These are phyloP conservation scores for Backusella circina DNA, from an alignment of 192 early-diverging fungal genomes.

Conservation along the genomic window DNA sequence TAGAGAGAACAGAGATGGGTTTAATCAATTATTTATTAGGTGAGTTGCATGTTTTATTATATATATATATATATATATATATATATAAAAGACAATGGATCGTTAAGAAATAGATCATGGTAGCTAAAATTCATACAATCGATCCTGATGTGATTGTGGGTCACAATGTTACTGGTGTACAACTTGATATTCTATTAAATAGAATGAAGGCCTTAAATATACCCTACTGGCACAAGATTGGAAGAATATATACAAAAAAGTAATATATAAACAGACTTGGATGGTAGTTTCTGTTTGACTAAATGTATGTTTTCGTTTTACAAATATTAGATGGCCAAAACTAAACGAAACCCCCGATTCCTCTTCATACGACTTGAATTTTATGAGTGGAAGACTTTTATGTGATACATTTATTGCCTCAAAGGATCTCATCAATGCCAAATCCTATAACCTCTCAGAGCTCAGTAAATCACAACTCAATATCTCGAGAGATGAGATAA, in stretches of 20 bases:
- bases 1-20: neutral
- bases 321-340: slow-evolving; percentile 80
- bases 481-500: slow-evolving; percentile 78
- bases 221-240: slow-evolving; percentile 83
- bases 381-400: slow-evolving; percentile 82
- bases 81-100: neutral
- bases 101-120: slow-evolving; percentile 30
- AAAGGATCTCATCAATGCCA: slow-evolving; percentile 82
- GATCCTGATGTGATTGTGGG: slow-evolving; percentile 95
- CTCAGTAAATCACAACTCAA: slow-evolving; percentile 73
- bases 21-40: neutral
- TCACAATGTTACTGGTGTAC: slow-evolving; percentile 95
- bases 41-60: neutral
- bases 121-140: slow-evolving; percentile 64
- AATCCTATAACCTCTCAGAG: slow-evolving; percentile 79
- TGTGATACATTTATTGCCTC: slow-evolving; percentile 92
- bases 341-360: slow-evolving; percentile 44
- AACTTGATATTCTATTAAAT: slow-evolving; percentile 87
- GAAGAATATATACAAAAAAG: slow-evolving; percentile 30
- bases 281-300: neutral
- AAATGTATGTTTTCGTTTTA: neutral
- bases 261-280: neutral
- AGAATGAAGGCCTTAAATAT: slow-evolving; percentile 82
- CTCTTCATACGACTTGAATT: slow-evolving; percentile 66
- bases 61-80: neutral